A percentile compares a stretch with the other conserved stretches of the same genome.
These are phyloP conservation scores for Alternaria metachromatica DNA, from an alignment of 2,329 filamentous ascomycete species.

Conservation along the genomic window DNA sequence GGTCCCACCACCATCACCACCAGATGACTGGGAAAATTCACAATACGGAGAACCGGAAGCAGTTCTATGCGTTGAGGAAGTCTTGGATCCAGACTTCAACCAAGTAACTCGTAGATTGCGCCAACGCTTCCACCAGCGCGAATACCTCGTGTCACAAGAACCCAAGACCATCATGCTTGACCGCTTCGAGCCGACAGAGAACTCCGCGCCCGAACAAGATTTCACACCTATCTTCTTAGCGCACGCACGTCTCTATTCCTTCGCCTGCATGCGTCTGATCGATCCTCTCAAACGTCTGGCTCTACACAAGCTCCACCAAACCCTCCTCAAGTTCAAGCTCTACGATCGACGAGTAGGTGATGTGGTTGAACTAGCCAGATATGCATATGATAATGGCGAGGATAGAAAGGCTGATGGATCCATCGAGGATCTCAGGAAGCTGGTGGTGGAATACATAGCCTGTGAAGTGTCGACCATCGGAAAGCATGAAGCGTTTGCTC, in stretches of 20 bases:
- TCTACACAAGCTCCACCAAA: slow-evolving; percentile 38
- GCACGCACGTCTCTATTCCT: slow-evolving; percentile 38
- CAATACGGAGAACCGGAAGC: too few relatives aligned
- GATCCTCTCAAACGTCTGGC: slow-evolving; percentile 28
- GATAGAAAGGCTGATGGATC: slow-evolving; percentile 15
- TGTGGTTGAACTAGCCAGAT: slow-evolving; percentile 32
- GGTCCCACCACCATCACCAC: too few relatives aligned
- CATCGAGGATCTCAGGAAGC: slow-evolving; percentile 26
- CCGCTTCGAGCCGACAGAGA: slow-evolving; percentile 1
- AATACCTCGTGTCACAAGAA: neutral
- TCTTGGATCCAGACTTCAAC: too few relatives aligned
- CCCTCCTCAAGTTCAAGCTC: slow-evolving; percentile 31
- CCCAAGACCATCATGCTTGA: neutral
- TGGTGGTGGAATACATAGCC: slow-evolving; percentile 34
- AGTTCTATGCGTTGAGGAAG: too few relatives aligned
- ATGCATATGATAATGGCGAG: slow-evolving; percentile 26
- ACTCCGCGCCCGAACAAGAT: slow-evolving; percentile 13
- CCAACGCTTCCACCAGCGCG: neutral
- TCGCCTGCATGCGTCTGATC: slow-evolving; percentile 33
- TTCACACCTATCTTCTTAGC: slow-evolving; percentile 36
- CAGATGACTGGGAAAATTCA: too few relatives aligned
- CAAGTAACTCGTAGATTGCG: too few relatives aligned
- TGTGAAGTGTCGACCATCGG: slow-evolving; percentile 27
- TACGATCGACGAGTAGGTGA: slow-evolving; percentile 29
- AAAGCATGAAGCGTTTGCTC: slow-evolving; percentile 21